These are phyloP conservation scores for Metarhizium guizhouense DNA, from an alignment of 2,329 filamentous ascomycete genomes.

Conservation along the genomic window DNA sequence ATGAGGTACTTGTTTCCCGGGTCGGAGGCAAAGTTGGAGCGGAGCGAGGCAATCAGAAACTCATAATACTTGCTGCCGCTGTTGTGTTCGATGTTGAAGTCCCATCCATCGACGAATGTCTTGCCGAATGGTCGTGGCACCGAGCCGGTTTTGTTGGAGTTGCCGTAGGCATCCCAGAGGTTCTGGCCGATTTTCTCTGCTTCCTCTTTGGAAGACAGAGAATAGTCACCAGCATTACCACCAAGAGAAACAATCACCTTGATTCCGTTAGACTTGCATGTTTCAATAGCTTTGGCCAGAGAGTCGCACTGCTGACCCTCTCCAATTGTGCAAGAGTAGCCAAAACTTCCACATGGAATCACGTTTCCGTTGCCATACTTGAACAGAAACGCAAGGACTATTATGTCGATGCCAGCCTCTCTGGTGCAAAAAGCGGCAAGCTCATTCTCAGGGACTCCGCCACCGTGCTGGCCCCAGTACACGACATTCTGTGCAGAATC, in stretches of 20 bases:
- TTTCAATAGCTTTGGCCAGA: slow-evolving; percentile 11
- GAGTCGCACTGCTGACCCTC: slow-evolving; percentile 19
- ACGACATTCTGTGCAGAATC: slow-evolving; percentile 19
- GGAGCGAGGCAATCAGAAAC: slow-evolving; percentile 12
- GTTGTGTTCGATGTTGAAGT: slow-evolving; percentile 14
- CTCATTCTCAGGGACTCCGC: slow-evolving; percentile 22
- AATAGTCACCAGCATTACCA: slow-evolving; percentile 11
- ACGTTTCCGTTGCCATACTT: slow-evolving; percentile 23
- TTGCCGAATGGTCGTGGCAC: slow-evolving; percentile 11
- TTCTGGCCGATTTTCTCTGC: slow-evolving; percentile 14
- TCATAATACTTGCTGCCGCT: slow-evolving; percentile 12
- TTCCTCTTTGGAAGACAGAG: slow-evolving; percentile 9
- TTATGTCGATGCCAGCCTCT: slow-evolving; percentile 29
- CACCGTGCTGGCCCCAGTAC: slow-evolving; percentile 21
- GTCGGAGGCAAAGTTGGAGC: slow-evolving; percentile 11
- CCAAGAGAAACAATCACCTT: slow-evolving; percentile 12
- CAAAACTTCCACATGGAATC: slow-evolving; percentile 30
- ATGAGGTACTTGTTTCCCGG: slow-evolving; percentile 28
- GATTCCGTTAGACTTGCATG: slow-evolving; percentile 12
- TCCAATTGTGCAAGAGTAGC: slow-evolving; percentile 28
- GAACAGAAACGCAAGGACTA: slow-evolving; percentile 35
- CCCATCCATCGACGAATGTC: slow-evolving; percentile 11
- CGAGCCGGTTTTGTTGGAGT: slow-evolving; percentile 1
- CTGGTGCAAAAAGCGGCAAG: slow-evolving; percentile 28
- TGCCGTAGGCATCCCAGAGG: slow-evolving; percentile 14